phyloP scores from a whole-genome alignment of 2,329 filamentous ascomycete species.

The Sporothrix brunneoviolacea region DNA sequence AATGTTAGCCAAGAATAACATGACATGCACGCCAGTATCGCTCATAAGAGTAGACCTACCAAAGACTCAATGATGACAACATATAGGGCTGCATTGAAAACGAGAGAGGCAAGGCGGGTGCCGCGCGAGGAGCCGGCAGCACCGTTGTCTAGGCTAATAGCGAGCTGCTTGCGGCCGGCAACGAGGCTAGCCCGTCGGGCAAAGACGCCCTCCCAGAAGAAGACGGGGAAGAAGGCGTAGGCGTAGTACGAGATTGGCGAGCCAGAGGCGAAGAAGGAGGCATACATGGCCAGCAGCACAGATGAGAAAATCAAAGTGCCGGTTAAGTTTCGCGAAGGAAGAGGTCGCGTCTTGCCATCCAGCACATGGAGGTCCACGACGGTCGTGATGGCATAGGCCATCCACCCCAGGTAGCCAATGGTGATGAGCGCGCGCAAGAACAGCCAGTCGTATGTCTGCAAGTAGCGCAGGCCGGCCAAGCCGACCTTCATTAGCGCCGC shows the following conservation, averaged over 20 bases:
- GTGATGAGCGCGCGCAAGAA: constrained; percentile 88
- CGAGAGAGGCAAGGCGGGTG: constrained; percentile 43
- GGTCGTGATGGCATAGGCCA: constrained; percentile 81
- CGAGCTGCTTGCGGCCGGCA: constrained; percentile 60
- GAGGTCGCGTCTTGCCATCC: constrained; percentile 56
- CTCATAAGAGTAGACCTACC: constrained; percentile 35
- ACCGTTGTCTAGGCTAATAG: constrained; percentile 59
- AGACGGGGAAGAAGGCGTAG: constrained; percentile 85
- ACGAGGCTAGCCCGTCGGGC: constrained; percentile 64
- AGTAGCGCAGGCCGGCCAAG: constrained; percentile 78
- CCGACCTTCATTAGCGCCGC: constrained; percentile 69
- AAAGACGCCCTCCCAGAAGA: constrained; percentile 96
- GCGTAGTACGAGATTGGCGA: constrained; percentile 82
- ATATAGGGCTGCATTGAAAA: constrained; percentile 59
- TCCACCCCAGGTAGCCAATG: constrained; percentile 89
- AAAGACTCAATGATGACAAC: constrained; percentile 72
- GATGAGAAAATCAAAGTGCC: constrained; percentile 67
- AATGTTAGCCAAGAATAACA: not conserved
- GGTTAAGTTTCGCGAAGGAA: constrained; percentile 54
- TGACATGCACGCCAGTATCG: no score
- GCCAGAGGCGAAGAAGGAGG: constrained; percentile 70
- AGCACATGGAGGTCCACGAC: constrained; percentile 86
- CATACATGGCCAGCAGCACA: constrained; percentile 66
- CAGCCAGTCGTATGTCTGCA: constrained; percentile 98
- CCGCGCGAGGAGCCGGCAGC: constrained; percentile 31